Evolutionary conservation across 495 filamentous ascomycete genomes (phyloP).

Genomic region (Penicillium ochrochloron): DNA sequence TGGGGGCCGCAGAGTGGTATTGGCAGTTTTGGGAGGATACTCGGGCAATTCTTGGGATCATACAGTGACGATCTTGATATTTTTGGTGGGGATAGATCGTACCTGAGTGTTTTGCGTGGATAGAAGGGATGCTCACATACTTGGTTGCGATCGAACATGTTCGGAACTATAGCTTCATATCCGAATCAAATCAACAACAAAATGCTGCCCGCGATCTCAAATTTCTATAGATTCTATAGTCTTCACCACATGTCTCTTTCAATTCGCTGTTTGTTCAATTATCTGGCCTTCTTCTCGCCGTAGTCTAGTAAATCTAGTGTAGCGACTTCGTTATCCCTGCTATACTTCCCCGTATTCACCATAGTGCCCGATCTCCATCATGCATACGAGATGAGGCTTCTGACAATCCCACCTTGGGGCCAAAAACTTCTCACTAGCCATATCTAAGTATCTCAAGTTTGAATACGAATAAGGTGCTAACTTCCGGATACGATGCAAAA

Average conservation of each 20-base stretch:
- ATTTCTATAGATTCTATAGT: background rate
- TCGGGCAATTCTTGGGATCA: background rate
- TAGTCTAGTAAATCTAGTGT: background rate
- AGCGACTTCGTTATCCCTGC: background rate
- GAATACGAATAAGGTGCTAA: background rate
- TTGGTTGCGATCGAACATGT: background rate
- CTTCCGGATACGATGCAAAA: conserved; percentile 13
- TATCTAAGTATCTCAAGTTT: background rate
- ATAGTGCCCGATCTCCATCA: background rate
- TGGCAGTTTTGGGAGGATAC: background rate
- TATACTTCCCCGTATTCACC: background rate
- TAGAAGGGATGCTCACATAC: background rate
- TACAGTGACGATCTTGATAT: background rate
- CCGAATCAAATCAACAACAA: background rate
- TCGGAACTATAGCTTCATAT: background rate
- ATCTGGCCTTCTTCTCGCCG: background rate
- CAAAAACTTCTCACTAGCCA: background rate
- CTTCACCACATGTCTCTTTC: no score
- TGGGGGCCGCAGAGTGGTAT: background rate
- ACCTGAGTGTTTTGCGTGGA: background rate
- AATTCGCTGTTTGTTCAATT: background rate
- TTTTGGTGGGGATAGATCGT: background rate
- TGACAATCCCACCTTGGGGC: conserved; percentile 8
- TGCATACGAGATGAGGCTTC: conserved; percentile 5
- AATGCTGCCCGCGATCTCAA: background rate